Percentiles rank a stretch among this genome's conserved stretches.
These are phyloP conservation scores for Pyrus bretschneideri DNA, from an alignment of 306 rosid species.

Conservation along the genomic window DNA sequence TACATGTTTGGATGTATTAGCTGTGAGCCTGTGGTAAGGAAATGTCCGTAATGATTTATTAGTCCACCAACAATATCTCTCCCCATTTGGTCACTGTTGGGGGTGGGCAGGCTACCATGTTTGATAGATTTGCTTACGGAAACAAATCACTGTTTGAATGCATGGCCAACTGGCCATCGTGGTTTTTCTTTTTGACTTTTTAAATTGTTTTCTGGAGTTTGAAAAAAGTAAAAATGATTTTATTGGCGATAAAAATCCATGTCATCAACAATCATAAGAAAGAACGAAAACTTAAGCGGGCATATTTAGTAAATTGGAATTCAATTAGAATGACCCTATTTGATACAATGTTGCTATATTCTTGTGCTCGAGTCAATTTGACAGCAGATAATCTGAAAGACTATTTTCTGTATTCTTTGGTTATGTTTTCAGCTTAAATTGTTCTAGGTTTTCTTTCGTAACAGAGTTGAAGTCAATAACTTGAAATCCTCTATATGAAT, in stretches of 20 bases:
- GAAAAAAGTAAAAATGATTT: not conserved
- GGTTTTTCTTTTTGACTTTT: not conserved
- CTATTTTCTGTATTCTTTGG: not conserved
- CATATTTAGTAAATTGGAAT: not conserved
- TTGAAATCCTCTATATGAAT: slow-evolving; percentile 5
- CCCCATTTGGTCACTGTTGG: not conserved
- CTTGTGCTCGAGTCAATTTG: not conserved
- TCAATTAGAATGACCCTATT: not conserved
- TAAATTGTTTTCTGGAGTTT: not conserved
- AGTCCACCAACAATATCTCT: not conserved
- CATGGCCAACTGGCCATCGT: not conserved
- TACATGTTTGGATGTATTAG: slow-evolving; percentile 3
- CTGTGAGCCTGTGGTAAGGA: not conserved
- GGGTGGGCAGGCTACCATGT: not conserved
- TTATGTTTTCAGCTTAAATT: not conserved
- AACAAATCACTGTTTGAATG: not conserved
- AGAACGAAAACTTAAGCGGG: too few species aligned
- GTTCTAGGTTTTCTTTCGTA: not conserved
- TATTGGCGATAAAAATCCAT: not conserved
- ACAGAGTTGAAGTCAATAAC: not conserved
- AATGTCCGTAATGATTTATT: not conserved
- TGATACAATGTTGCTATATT: not conserved
- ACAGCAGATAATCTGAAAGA: not conserved
- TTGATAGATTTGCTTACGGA: not conserved
- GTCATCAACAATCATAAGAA: not conserved